phyloP scores from a whole-genome alignment of 2,329 filamentous ascomycete species.

The Chaetomiaceae sp. region DNA sequence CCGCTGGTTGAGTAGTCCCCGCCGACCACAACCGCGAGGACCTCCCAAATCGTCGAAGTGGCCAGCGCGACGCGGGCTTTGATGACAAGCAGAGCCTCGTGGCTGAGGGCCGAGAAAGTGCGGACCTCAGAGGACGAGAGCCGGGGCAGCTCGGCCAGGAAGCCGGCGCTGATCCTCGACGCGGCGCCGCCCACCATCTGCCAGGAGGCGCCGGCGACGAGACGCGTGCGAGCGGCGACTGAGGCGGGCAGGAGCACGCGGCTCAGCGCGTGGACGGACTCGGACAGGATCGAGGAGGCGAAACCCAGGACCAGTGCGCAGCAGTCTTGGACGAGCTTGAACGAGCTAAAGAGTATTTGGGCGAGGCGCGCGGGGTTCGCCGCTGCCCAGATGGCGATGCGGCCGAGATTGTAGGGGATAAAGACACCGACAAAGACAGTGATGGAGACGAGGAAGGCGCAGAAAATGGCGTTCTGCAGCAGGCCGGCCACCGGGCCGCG shows the following conservation, averaged over 20 bases:
- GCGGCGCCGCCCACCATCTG: conserved; percentile 37
- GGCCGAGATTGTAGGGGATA: conserved; percentile 86
- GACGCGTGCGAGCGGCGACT: conserved; percentile 7
- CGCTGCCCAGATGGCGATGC: conserved; percentile 70
- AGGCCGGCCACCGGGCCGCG: conserved; percentile 84
- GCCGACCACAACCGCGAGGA: conserved; percentile 39
- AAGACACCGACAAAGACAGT: conserved; percentile 83
- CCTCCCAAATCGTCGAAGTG: conserved; percentile 34
- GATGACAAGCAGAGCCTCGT: conserved; percentile 59
- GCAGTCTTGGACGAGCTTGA: conserved; percentile 74
- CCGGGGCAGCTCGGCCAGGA: conserved; percentile 45
- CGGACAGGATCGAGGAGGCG: conserved; percentile 34
- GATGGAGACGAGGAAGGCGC: conserved; percentile 78
- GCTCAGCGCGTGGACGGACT: conserved; percentile 32
- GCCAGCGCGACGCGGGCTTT: conserved; percentile 45
- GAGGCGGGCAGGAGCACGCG: conserved; percentile 16
- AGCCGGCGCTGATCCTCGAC: conserved; percentile 43
- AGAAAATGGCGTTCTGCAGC: conserved; percentile 93
- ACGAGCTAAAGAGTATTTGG: conserved; percentile 62
- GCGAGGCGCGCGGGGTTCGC: conserved; percentile 75
- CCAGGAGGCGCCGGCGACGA: conserved; percentile 32
- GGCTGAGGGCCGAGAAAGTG: conserved; percentile 70
- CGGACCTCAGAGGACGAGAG: conserved; percentile 58
- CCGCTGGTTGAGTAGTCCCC: conserved; percentile 36
- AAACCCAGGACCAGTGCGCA: conserved; percentile 59